phyloP scores from a whole-genome alignment of 1,139 yeast genomes.

The Taphrina wiesneri region DNA sequence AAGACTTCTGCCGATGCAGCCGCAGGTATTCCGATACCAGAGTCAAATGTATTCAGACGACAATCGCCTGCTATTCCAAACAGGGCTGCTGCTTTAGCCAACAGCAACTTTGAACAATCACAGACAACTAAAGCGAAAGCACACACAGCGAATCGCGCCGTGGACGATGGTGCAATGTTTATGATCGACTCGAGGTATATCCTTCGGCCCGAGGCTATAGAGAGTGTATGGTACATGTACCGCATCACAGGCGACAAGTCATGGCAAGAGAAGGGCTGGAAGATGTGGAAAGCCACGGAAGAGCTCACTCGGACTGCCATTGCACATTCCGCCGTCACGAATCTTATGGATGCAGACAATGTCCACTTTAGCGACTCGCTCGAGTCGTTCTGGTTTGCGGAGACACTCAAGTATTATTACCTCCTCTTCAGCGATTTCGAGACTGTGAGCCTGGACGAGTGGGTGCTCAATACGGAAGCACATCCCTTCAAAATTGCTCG shows the following conservation, averaged over 20 bases:
- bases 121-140: not conserved
- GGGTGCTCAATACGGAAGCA: slow-evolving; percentile 76
- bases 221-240: slow-evolving; percentile 70
- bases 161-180: not conserved
- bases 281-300: slow-evolving; percentile 58
- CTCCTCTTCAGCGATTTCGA: slow-evolving; percentile 65
- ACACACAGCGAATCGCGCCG: not conserved
- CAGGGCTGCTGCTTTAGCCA: slow-evolving; percentile 2
- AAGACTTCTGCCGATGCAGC: slow-evolving; percentile 43
- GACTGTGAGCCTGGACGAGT: slow-evolving; percentile 64
- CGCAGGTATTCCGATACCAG: not conserved
- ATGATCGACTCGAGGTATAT: slow-evolving; percentile 49
- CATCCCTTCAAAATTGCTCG: slow-evolving; percentile 56
- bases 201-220: slow-evolving; percentile 75
- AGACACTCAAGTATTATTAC: slow-evolving; percentile 73
- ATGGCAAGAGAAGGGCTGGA: slow-evolving; percentile 73
- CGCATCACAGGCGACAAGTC: slow-evolving; percentile 69
- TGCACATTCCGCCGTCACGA: slow-evolving; percentile 54
- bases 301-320: slow-evolving; percentile 51
- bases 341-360: slow-evolving; percentile 51
- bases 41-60: not conserved
- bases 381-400: slow-evolving; percentile 73
- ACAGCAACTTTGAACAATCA: not conserved
- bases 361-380: slow-evolving; percentile 38
- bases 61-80: not conserved